These are phyloP conservation scores for Cladosporium colombiae DNA, from an alignment of 2,329 filamentous ascomycete species.

Conservation along the genomic window DNA sequence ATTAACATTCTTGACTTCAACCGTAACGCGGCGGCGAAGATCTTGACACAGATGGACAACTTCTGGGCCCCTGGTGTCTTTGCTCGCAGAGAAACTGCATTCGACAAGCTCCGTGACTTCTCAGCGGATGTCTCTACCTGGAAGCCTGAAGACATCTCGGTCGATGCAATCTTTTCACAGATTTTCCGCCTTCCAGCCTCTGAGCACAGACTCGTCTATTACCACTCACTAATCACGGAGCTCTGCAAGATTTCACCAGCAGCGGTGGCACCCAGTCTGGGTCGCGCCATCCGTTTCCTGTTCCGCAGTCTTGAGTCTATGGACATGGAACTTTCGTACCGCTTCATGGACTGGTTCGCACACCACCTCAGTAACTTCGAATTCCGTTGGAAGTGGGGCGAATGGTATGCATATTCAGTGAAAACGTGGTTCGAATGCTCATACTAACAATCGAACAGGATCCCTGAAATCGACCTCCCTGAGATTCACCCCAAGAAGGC, in stretches of 20 bases:
- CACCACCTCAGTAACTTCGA: constrained; percentile 99
- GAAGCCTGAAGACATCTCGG: constrained; percentile 96
- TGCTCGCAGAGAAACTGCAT: constrained; percentile 87
- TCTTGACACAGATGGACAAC: constrained; percentile 89
- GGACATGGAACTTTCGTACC: constrained; percentile 81
- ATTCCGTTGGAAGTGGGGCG: constrained; percentile 98
- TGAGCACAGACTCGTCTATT: constrained; percentile 94
- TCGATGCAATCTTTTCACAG: constrained; percentile 97
- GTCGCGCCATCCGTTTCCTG: constrained; percentile 86
- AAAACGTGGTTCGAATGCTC: constrained; percentile 12
- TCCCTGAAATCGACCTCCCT: constrained; percentile 77
- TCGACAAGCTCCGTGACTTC: constrained; percentile 76
- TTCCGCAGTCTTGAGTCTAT: constrained; percentile 80
- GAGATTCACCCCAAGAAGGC: constrained; percentile 84
- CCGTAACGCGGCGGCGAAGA: constrained; percentile 80
- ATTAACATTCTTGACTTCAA: constrained; percentile 95
- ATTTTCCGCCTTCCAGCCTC: constrained; percentile 82
- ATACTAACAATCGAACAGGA: constrained; percentile 45
- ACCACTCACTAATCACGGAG: constrained; percentile 92
- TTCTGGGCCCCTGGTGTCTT: constrained; percentile 91
- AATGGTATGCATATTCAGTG: constrained; percentile 64
- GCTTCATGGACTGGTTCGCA: constrained; percentile 96
- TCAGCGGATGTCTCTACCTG: constrained; percentile 73
- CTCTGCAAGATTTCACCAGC: constrained; percentile 93
- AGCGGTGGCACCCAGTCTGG: constrained; percentile 92